These are phyloP conservation scores for Talaromyces sp. DNA, from an alignment of 2,329 filamentous ascomycete genomes.

Conservation along the genomic window DNA sequence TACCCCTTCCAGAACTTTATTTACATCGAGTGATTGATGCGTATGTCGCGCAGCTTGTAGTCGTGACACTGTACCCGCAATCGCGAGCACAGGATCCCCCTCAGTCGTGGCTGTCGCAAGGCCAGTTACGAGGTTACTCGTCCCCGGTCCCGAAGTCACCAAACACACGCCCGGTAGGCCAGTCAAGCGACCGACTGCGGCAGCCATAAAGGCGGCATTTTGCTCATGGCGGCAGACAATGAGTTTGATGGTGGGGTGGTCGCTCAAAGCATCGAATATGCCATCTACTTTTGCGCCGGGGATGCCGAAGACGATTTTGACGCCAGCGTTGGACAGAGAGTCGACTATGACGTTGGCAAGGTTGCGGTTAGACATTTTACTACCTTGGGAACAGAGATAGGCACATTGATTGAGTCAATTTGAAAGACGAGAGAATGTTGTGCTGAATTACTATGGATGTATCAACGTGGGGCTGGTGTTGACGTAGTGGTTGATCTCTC, in stretches of 20 bases:
- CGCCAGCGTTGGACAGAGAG: slow-evolving; percentile 17
- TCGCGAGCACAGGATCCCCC: slow-evolving; percentile 17
- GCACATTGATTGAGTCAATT: background rate
- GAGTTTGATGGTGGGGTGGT: slow-evolving; percentile 16
- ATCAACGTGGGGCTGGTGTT: background rate
- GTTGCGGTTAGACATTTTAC: slow-evolving; percentile 11
- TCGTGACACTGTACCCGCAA: slow-evolving; percentile 16
- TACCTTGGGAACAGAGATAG: background rate
- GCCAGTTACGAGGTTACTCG: slow-evolving; percentile 18
- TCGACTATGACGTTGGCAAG: slow-evolving; percentile 16
- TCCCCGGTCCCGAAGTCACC: slow-evolving; percentile 17
- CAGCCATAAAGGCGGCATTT: slow-evolving; percentile 18
- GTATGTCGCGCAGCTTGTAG: slow-evolving; percentile 17
- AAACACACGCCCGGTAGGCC: slow-evolving; percentile 15
- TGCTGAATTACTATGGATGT: background rate
- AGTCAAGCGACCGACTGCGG: slow-evolving; percentile 16
- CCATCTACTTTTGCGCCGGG: slow-evolving; percentile 18
- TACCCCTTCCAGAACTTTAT: slow-evolving; percentile 15
- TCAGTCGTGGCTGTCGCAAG: slow-evolving; percentile 16
- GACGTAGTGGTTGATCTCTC: background rate
- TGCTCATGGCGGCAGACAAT: slow-evolving; percentile 18
- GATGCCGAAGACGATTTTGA: slow-evolving; percentile 18
- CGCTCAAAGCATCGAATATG: slow-evolving; percentile 16
- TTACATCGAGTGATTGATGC: slow-evolving; percentile 16
- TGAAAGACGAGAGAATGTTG: background rate